Conservation (phyloP, 495 filamentous ascomycete species). For the Choiromyces venosus region DNA sequence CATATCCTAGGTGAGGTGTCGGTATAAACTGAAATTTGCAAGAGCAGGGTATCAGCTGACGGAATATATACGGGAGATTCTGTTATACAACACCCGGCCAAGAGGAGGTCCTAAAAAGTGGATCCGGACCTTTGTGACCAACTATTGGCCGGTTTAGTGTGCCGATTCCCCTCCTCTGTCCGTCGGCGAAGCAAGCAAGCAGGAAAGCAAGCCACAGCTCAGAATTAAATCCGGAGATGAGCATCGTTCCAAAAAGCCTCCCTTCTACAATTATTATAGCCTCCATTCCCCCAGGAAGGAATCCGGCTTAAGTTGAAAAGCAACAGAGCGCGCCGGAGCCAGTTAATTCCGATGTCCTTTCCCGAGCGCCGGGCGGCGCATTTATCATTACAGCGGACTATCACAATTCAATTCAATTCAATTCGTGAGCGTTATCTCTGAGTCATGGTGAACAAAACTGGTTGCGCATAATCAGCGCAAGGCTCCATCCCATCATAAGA, state of each 20-base stretch:
- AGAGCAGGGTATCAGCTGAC: neutral
- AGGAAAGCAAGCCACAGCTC: neutral
- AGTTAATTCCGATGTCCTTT: neutral
- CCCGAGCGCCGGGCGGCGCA: neutral
- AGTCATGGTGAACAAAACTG: neutral
- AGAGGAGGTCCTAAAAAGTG: neutral
- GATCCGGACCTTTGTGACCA: neutral
- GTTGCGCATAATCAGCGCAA: neutral
- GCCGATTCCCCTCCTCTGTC: too few species aligned
- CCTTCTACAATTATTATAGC: too few species aligned
- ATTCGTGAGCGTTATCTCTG: neutral
- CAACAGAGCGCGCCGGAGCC: neutral
- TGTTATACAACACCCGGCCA: neutral
- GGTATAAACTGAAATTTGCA: neutral
- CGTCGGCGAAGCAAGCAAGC: neutral
- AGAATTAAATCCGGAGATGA: slow-evolving; percentile 1
- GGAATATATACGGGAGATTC: neutral
- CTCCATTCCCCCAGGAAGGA: neutral
- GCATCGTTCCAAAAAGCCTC: neutral
- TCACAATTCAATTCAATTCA: too few species aligned
- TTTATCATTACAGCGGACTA: neutral
- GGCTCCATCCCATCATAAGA: neutral
- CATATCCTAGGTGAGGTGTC: neutral
- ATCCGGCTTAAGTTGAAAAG: neutral
- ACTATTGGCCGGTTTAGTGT: neutral